A percentile compares a stretch with the other conserved stretches of the same genome.
These are phyloP conservation scores for Triticum urartu DNA, from an alignment of 176 grass and related monocot genomes.

Conservation along the genomic window DNA sequence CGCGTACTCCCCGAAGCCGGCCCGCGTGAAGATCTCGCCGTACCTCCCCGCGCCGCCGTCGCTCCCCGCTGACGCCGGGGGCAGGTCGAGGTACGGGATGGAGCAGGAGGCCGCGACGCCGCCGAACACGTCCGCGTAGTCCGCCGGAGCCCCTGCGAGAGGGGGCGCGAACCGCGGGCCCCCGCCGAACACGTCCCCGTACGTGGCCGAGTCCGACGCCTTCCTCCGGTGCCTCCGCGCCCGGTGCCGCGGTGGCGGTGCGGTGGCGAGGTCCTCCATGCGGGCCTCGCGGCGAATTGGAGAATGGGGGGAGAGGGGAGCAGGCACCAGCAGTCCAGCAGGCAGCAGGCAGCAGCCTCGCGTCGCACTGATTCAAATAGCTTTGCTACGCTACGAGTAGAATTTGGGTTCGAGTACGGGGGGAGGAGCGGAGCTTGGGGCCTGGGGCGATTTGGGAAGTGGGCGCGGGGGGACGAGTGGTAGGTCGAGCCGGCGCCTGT, in stretches of 20 bases:
- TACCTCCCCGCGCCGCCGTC: conserved; percentile 44
- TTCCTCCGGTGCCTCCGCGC: conserved; percentile 45
- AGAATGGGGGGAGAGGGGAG: background rate
- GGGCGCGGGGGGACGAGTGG: conserved; percentile 30
- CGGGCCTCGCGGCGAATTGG: background rate
- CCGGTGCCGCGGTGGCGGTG: conserved; percentile 26
- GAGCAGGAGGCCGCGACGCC: conserved; percentile 70
- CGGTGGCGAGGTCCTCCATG: conserved; percentile 55
- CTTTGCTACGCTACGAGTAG: background rate
- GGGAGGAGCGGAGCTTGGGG: background rate
- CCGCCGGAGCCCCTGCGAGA: conserved; percentile 36
- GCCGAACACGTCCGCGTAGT: conserved; percentile 83
- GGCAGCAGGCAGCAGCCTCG: background rate
- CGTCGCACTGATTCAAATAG: conserved; percentile 27
- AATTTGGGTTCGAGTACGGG: background rate
- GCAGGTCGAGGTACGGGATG: conserved; percentile 90
- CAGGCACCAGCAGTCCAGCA: background rate
- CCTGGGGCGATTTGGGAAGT: background rate
- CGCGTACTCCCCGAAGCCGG: conserved; percentile 66
- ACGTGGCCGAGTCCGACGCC: conserved; percentile 41
- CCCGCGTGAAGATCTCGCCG: conserved; percentile 71
- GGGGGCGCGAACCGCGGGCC: conserved; percentile 48
- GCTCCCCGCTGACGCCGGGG: conserved; percentile 20
- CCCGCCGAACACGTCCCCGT: conserved; percentile 74
- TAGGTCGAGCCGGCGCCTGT: conserved; percentile 28